Base-by-base conservation (phyloP, 2,329 filamentous ascomycete genomes). In the Coleophoma cylindrospora region DNA sequence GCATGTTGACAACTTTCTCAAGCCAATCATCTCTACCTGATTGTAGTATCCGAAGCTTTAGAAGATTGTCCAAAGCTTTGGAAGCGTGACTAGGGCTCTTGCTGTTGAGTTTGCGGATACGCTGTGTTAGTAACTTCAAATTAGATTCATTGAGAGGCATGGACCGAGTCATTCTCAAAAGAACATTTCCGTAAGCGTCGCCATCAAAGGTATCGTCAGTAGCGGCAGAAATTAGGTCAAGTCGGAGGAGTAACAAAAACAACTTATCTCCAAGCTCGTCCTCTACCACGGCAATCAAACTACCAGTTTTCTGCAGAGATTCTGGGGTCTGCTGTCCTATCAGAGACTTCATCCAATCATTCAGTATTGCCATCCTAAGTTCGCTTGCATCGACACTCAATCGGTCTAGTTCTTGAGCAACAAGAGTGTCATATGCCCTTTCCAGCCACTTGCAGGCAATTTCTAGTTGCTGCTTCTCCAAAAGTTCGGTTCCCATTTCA, bases 371-470 rank as follows among this genome's bases (percentile, higher is more conserved):
- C 11, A 88, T 68, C 34, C 80, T 77, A 33, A 92, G 73, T 48
- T 91, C 83, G 21, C 78, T 67, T 1, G 79, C 79, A 55, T 84
- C 78, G 7, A 74, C 68, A 27, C 82, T 83, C 3, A 86, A 66
- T 15, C 70, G 66, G 19, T 83, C 78, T 0, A 80, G 60, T 9
- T 79, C 73, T 49, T 81, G 79, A 17, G 62, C 60, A 46, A 77
- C 75, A 22, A 91, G 71, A 27, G 83, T 61, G 11, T 81, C 70
- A 45, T 80, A 74, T 3, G 88, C 83, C 55, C 87, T 77, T 49
- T 84, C 76, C 1, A 95, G 70, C 94, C 92, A 97, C 59, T 78
- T 83, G 2, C 76, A 64, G 1, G 89, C 86, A 41, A 76, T 63
- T 1, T 68, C 59, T 54, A 75, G 75, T 47, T 86, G 74, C 8